Percentiles rank a stretch among this genome's conserved stretches.
These are phyloP conservation scores for Corinectria fuckeliana DNA, from an alignment of 2,329 filamentous ascomycete genomes.

Conservation along the genomic window DNA sequence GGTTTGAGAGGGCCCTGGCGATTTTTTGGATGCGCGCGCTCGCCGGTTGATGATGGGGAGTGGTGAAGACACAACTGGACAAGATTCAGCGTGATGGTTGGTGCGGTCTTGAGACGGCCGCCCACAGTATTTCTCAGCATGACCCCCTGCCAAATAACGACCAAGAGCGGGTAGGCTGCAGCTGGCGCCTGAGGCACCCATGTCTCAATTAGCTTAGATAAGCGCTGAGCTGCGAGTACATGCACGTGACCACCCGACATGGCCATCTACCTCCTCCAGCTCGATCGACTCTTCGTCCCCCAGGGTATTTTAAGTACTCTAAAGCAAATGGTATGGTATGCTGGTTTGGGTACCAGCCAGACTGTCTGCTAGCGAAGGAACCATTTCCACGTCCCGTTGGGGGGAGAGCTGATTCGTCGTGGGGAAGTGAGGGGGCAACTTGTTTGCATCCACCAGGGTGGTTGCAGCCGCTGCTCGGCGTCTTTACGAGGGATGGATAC, in stretches of 20 bases:
- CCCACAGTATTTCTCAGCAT: conserved; percentile 55
- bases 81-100: conserved; percentile 58
- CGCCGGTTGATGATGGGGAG: conserved; percentile 59
- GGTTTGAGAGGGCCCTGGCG: conserved; percentile 65
- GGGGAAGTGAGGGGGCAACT: conserved; percentile 11
- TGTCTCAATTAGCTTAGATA: conserved; percentile 23
- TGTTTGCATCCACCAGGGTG: background rate
- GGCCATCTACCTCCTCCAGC: background rate
- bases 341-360: background rate
- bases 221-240: conserved; percentile 19
- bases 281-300: background rate
- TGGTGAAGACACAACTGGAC: conserved; percentile 59
- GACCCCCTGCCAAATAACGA: conserved; percentile 41
- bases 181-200: conserved; percentile 32
- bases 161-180: conserved; percentile 34
- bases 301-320: background rate
- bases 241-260: conserved; percentile 29
- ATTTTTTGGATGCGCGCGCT: conserved; percentile 69
- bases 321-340: background rate
- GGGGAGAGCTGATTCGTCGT: background rate
- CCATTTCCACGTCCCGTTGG: background rate
- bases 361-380: background rate
- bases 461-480: background rate
- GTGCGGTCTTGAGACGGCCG: conserved; percentile 48
- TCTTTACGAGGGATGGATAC: conserved; percentile 13